Evolutionary conservation across 2,329 filamentous ascomycete species (phyloP).

Genomic region (Ceratocystis papillata): DNA sequence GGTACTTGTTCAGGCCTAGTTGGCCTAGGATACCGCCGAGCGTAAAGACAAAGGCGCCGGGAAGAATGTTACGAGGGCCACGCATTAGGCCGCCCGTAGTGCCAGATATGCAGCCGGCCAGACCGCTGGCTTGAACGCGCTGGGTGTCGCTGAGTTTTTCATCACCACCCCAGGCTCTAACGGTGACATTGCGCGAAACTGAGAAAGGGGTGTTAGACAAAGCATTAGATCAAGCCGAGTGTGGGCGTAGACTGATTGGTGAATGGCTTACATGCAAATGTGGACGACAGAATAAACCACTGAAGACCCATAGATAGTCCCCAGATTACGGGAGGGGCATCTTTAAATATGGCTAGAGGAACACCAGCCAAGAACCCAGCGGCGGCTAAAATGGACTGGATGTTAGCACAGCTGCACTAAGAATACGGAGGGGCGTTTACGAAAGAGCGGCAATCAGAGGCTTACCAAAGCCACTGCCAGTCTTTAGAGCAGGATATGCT

Average conservation of each 20-base stretch:
- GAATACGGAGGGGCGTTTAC: background rate
- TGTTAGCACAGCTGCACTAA: background rate
- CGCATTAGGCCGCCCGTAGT: slow-evolving; percentile 47
- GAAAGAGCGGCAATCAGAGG: background rate
- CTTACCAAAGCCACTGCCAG: slow-evolving; percentile 20
- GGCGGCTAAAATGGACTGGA: slow-evolving; percentile 33
- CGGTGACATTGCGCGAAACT: slow-evolving; percentile 42
- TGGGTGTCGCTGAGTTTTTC: slow-evolving; percentile 47
- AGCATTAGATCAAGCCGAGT: background rate
- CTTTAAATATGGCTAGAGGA: slow-evolving; percentile 59
- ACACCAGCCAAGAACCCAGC: slow-evolving; percentile 55
- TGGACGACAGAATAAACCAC: slow-evolving; percentile 54
- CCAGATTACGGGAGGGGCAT: slow-evolving; percentile 57
- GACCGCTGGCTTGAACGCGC: slow-evolving; percentile 53
- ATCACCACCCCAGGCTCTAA: slow-evolving; percentile 41
- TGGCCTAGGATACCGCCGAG: slow-evolving; percentile 35
- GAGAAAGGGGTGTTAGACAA: slow-evolving; percentile 23
- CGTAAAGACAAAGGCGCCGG: slow-evolving; percentile 41
- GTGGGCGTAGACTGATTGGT: background rate
- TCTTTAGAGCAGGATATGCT: slow-evolving; percentile 17
- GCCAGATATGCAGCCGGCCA: slow-evolving; percentile 61
- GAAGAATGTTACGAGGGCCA: slow-evolving; percentile 45
- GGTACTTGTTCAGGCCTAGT: slow-evolving; percentile 31
- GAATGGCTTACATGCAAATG: slow-evolving; percentile 40
- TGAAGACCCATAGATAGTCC: slow-evolving; percentile 63